Conservation (phyloP, 805 yeast species). For the Candida maesae region DNA sequence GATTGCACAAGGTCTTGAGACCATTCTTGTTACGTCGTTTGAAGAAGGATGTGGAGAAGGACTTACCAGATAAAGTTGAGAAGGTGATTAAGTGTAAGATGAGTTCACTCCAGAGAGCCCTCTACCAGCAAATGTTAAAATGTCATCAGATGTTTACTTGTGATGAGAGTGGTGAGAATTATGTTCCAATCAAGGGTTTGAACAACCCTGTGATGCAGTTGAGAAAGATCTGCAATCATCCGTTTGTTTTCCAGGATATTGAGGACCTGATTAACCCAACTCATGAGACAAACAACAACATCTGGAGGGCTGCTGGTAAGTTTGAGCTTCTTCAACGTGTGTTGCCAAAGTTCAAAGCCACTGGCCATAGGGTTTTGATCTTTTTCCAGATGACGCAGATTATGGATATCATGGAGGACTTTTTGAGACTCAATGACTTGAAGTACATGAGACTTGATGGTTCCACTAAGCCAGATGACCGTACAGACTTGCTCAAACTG, state of each 20-base stretch:
- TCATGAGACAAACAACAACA: constrained; percentile 55
- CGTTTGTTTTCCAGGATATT: constrained; percentile 80
- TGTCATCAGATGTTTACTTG: constrained; percentile 67
- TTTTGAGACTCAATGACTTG: constrained; percentile 59
- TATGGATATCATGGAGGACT: constrained; percentile 89
- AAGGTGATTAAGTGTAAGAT: constrained; percentile 76
- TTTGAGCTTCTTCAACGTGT: constrained; percentile 75
- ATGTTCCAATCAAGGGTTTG: constrained; percentile 62
- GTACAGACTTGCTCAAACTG: constrained; percentile 66
- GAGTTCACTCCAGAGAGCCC: constrained; percentile 63
- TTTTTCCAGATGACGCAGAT: constrained; percentile 89
- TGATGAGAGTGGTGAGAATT: constrained; percentile 52
- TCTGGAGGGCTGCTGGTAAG: constrained; percentile 79
- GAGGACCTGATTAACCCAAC: constrained; percentile 66
- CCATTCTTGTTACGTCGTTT: constrained; percentile 81
- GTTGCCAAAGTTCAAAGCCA: constrained; percentile 67
- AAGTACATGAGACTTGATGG: constrained; percentile 79
- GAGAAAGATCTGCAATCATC: constrained; percentile 83
- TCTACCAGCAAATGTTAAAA: constrained; percentile 76
- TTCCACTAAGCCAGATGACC: constrained; percentile 78
- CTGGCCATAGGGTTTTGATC: constrained; percentile 76
- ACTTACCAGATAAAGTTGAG: constrained; percentile 80
- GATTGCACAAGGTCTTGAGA: constrained; percentile 82
- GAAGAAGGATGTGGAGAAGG: constrained; percentile 85
- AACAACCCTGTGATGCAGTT: constrained; percentile 84